Evolutionary conservation across 768 basidiomycete genomes (phyloP), one percentile per base, ranked within the genome.

Genomic region (Gloeophyllum trabeum): DNA sequence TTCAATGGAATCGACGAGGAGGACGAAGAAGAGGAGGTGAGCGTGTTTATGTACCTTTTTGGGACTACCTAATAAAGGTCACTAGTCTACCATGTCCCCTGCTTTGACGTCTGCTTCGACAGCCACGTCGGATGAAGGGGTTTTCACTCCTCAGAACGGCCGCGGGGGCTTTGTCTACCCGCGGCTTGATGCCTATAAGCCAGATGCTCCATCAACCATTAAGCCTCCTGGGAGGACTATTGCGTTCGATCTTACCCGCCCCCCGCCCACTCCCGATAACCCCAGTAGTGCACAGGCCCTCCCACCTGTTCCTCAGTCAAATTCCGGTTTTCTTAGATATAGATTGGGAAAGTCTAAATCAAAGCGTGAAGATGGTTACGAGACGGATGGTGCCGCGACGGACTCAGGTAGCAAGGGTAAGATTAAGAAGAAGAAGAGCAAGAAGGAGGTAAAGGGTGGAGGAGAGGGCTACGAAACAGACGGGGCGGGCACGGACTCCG

Each of bases 1-100:
- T 84, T 84, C 57, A 76, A 73, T 44, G 75, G 79, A 36, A 60
- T 76, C 1, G 49, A 74, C 21, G 62, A 65, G 32, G 79, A 72
- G 46, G 79, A 77, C 43, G 73, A 75, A 13, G 78, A 78, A 40
- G 67, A 66, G 41, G 66, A 53, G 14, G 37, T 47, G 63, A 49
- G 4, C 35, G 24, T 35, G 22, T 5, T 20, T 28, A 7, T 30
- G n/a, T 38, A n/a, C 1, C 25, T 18, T 32, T 32, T 37, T 46
- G 5, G 59, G 59, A 5, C 68, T 67, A 12, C 50, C 59, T 28
- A 54, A 65, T 41, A 69, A 65, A 4, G 64, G 58, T 24, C 57
- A 58, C 26, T 67, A 68, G 22, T 65, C 64, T 24, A 61, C 65
- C 19, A 57, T 61, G 3, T 69, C 69, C 10, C 16, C 28, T 10